These are phyloP conservation scores for Anthostomella pinea DNA, from an alignment of 2,329 filamentous ascomycete genomes.

Conservation along the genomic window DNA sequence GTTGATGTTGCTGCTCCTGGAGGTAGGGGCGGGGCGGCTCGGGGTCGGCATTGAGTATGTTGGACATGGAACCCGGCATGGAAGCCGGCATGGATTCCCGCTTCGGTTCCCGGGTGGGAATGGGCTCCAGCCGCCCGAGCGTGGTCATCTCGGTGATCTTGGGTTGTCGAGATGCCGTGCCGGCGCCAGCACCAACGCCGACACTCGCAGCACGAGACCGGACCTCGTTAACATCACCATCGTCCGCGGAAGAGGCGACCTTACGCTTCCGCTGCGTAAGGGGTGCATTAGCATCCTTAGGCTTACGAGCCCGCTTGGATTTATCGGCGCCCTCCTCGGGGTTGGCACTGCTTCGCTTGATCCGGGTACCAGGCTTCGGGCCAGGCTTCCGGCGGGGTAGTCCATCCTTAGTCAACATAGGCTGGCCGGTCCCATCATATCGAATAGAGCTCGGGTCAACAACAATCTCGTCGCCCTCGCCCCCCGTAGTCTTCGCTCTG, in stretches of 20 bases:
- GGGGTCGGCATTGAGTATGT: slow-evolving; percentile 54
- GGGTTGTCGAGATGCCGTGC: slow-evolving; percentile 34
- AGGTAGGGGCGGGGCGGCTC: slow-evolving; percentile 41
- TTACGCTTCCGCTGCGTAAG: slow-evolving; percentile 56
- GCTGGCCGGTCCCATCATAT: slow-evolving; percentile 35
- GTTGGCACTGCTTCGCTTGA: slow-evolving; percentile 39
- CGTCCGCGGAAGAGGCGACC: slow-evolving; percentile 37
- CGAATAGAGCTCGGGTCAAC: slow-evolving; percentile 32
- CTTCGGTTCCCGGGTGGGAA: slow-evolving; percentile 47
- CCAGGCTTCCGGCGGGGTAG: slow-evolving; percentile 62
- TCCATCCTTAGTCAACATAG: slow-evolving; percentile 53
- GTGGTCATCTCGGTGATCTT: slow-evolving; percentile 40
- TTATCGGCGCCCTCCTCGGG: slow-evolving; percentile 42
- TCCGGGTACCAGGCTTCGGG: slow-evolving; percentile 58
- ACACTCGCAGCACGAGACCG: slow-evolving; percentile 26
- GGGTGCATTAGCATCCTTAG: slow-evolving; percentile 57
- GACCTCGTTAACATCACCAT: slow-evolving; percentile 28
- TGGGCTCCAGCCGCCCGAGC: slow-evolving; percentile 29
- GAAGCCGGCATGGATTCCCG: slow-evolving; percentile 50
- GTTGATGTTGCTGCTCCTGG: slow-evolving; percentile 41
- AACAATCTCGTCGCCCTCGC: slow-evolving; percentile 31
- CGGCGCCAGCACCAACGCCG: slow-evolving; percentile 16
- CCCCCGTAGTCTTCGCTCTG: slow-evolving; percentile 22
- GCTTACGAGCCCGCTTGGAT: slow-evolving; percentile 53
- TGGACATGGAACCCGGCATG: slow-evolving; percentile 55